Evolutionary conservation across 1,139 yeast genomes (phyloP), one percentile per base, ranked within the genome.

Genomic region (Candida sanyaensis): DNA sequence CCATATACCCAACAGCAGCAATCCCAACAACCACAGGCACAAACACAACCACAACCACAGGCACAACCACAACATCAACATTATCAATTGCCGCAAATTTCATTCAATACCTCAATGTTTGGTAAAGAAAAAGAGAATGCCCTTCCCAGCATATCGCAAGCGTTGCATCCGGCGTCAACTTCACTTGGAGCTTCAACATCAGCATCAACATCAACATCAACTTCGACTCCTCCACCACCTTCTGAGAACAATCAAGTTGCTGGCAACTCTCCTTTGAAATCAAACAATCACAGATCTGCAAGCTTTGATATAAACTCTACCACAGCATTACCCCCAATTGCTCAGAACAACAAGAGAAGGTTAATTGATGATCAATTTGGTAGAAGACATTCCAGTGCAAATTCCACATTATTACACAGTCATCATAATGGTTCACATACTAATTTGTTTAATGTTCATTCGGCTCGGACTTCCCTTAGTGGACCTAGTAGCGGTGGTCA

Each of bases 21-120:
- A n/a, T n/a, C n/a, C n/a, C n/a, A n/a, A n/a, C n/a, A n/a, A n/a
- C n/a, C n/a, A n/a, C n/a, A n/a, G n/a, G n/a, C n/a, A n/a, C n/a
- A n/a, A n/a, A n/a, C n/a, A n/a, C n/a, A n/a, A n/a, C n/a, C n/a
- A n/a, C n/a, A n/a, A n/a, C n/a, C n/a, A n/a, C n/a, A n/a, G n/a
- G n/a, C n/a, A n/a, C 31, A 23, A 8, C 21, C 39, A 32, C 51
- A 44, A 27, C 47, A 53, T 41, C 58, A 52, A 47, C 42, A 48
- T 23, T 53, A 45, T 43, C 60, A 53, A 39, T 48, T 53, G 12
- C 59, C 62, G 1, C 60, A 56, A 39, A 65, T 69, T 28, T 60
- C 75, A 24, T 72, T 72, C 58, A 73, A 72, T 46, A 72, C 78
- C 3, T 67, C 74, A 10, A 72, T 73, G 72, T 73, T 73, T 56